A percentile compares a stretch with the other conserved stretches of the same genome.
Evolutionary conservation across 169 alveolate genomes (phyloP).

Genomic region (Perkinsus chesapeaki): DNA sequence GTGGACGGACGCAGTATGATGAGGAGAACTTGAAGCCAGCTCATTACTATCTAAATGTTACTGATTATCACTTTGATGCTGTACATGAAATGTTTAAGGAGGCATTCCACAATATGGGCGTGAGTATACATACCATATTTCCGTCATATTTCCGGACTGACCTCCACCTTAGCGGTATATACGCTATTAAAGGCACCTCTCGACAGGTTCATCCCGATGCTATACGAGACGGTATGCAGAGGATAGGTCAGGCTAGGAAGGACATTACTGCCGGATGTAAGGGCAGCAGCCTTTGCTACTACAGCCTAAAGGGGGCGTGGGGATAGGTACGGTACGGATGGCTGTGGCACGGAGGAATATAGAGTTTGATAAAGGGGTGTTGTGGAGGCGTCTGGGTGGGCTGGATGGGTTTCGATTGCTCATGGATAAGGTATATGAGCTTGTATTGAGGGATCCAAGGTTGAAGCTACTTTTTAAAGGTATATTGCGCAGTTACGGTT

Average conservation of each 20-base stretch:
- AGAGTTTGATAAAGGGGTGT: background rate
- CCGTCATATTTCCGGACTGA: background rate
- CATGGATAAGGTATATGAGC: background rate
- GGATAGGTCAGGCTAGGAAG: background rate
- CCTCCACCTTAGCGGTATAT: too few species aligned
- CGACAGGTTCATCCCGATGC: background rate
- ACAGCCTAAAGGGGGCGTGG: background rate
- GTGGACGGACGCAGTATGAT: background rate
- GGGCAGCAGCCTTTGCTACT: background rate
- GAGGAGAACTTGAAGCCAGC: background rate
- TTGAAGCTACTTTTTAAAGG: background rate
- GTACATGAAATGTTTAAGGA: background rate
- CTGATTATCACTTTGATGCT: background rate
- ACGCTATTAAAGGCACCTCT: too few species aligned
- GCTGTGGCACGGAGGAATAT: background rate
- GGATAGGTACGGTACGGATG: background rate
- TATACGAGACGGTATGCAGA: background rate
- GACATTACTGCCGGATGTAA: background rate
- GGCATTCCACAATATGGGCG: background rate
- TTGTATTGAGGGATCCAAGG: background rate
- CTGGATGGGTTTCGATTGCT: background rate
- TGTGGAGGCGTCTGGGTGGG: background rate
- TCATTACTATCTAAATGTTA: background rate
- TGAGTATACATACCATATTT: background rate
- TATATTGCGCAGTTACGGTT: background rate